Conservation (phyloP, 129 eudicot genomes). For the Chrysanthemum lavandulifolium region DNA sequence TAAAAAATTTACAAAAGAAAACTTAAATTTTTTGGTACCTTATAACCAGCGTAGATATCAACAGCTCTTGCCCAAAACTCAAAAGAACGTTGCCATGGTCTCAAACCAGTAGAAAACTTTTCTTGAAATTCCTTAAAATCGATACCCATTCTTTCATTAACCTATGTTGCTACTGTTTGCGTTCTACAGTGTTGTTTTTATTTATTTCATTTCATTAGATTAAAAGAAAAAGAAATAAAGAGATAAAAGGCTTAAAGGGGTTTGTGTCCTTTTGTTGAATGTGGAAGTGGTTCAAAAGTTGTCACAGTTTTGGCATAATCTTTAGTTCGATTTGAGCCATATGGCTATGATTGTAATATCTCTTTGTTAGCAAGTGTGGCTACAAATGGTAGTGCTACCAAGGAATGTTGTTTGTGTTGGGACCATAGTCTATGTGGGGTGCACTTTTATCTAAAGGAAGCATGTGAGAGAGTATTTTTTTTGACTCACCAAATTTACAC, state of each 20-base stretch:
- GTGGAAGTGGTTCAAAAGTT: background rate
- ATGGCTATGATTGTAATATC: background rate
- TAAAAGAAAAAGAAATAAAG: no score
- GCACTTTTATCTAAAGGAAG: no score
- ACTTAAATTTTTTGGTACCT: conserved; percentile 30
- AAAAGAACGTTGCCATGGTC: conserved; percentile 87
- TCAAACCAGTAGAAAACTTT: conserved; percentile 39
- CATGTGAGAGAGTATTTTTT: no score
- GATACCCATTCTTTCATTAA: conserved; percentile 35
- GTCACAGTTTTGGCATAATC: background rate
- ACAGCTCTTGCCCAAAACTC: conserved; percentile 89
- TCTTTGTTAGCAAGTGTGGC: no score
- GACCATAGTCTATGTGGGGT: no score
- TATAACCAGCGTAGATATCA: conserved; percentile 89
- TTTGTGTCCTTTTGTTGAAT: background rate
- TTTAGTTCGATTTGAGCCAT: background rate
- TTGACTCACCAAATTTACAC: no score
- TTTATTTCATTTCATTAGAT: no score
- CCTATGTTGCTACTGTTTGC: background rate
- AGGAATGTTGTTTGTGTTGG: no score
- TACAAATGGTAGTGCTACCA: no score
- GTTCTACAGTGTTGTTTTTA: background rate
- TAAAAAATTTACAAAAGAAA: no score
- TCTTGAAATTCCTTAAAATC: conserved; percentile 70
- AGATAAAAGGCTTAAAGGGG: background rate